phyloP scores from a whole-genome alignment of 2,329 filamentous ascomycete species.

The Drechslera avenae region DNA sequence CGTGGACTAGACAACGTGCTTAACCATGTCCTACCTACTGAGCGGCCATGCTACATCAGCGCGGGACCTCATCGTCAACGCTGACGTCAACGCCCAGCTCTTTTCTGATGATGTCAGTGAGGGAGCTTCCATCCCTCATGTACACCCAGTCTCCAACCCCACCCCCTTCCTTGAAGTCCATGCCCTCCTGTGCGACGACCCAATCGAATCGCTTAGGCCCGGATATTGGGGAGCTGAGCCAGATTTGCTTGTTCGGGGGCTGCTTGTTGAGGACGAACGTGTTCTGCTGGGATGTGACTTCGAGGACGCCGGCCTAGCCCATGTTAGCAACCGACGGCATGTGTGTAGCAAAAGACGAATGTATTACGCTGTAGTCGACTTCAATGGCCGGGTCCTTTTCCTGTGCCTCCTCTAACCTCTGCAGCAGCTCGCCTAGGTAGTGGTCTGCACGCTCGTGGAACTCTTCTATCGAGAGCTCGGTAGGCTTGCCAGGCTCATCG shows the following conservation, averaged over 20 bases:
- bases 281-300: constrained; percentile 68
- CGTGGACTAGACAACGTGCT: neutral
- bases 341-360: constrained; percentile 19
- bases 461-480: constrained; percentile 69
- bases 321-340: constrained; percentile 18
- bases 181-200: constrained; percentile 73
- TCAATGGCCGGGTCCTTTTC: constrained; percentile 79
- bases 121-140: constrained; percentile 75
- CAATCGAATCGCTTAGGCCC: constrained; percentile 96
- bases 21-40: neutral
- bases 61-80: constrained; percentile 39
- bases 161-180: constrained; percentile 79
- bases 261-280: constrained; percentile 98
- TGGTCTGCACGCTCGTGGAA: constrained; percentile 80
- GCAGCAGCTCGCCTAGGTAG: constrained; percentile 68
- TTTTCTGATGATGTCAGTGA: constrained; percentile 72
- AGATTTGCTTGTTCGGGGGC: constrained; percentile 95
- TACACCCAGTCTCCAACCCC: constrained; percentile 84
- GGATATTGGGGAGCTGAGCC: constrained; percentile 88
- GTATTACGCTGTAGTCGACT: constrained; percentile 82
- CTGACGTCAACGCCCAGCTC: constrained; percentile 72
- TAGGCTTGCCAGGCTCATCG: constrained; percentile 57
- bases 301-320: constrained; percentile 80
- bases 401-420: constrained; percentile 71
- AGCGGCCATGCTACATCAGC: constrained; percentile 19